These are phyloP conservation scores for Recurvomyces mirabilis DNA, from an alignment of 495 filamentous ascomycete genomes.

Conservation along the genomic window DNA sequence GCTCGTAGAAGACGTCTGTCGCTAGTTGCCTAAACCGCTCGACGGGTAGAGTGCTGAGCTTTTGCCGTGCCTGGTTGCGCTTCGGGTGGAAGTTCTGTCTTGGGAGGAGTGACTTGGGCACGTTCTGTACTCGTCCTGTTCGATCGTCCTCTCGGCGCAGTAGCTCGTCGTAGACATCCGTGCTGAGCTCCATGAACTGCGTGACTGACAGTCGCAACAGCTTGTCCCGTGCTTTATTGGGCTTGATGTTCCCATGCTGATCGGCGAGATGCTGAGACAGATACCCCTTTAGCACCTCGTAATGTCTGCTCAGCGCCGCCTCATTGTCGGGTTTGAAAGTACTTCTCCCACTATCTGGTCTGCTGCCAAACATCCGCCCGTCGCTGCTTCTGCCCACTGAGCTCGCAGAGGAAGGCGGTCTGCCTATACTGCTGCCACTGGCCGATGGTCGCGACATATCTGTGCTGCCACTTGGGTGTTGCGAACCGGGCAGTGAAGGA, in stretches of 20 bases:
- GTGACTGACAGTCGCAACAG: conserved; percentile 74
- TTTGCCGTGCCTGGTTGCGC: conserved; percentile 89
- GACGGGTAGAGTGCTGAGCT: conserved; percentile 74
- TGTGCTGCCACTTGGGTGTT: conserved; percentile 18
- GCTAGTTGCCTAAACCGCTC: conserved; percentile 81
- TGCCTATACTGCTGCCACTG: conserved; percentile 13
- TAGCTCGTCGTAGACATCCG: conserved; percentile 93
- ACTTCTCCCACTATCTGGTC: conserved; percentile 38
- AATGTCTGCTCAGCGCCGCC: conserved; percentile 68
- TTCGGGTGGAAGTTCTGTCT: conserved; percentile 88
- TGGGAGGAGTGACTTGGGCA: conserved; percentile 64
- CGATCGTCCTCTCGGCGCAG: conserved; percentile 65
- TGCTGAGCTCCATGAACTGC: conserved; percentile 94
- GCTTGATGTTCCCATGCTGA: conserved; percentile 59
- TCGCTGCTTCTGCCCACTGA: conserved; percentile 15
- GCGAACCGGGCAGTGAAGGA: conserved; percentile 11
- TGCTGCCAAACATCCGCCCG: conserved; percentile 7
- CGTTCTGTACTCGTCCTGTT: conserved; percentile 39
- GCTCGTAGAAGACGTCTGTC: conserved; percentile 88
- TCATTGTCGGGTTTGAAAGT: conserved; percentile 32
- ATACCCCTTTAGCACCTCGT: conserved; percentile 65
- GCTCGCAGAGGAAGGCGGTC: conserved; percentile 14
- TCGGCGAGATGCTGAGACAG: conserved; percentile 59
- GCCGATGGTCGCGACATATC: conserved; percentile 18
- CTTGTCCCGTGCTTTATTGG: conserved; percentile 87